These are phyloP conservation scores for Nakataea oryzae DNA, from an alignment of 2,329 filamentous ascomycete genomes.

Conservation along the genomic window DNA sequence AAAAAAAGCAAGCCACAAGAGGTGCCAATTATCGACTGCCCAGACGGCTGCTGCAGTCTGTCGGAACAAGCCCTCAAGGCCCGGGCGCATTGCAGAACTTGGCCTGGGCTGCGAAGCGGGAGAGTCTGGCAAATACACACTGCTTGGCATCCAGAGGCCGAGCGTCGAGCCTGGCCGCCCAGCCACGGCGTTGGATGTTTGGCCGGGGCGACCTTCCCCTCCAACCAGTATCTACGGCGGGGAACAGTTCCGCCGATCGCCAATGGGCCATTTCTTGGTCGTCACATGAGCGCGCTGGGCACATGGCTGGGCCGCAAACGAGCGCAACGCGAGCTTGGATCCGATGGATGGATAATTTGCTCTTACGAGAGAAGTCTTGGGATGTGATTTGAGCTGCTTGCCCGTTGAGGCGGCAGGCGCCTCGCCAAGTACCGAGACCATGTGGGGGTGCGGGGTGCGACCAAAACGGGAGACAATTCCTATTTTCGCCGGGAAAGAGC, in stretches of 20 bases:
- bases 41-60: not conserved
- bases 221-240: not conserved
- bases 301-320: not conserved
- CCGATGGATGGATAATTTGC: too few relatives aligned
- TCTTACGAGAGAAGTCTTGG: not conserved
- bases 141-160: too few relatives aligned
- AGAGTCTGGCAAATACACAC: not conserved
- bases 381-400: not conserved
- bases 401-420: too few relatives aligned
- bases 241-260: not conserved
- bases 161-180: not conserved
- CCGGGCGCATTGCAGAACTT: not conserved
- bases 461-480: not conserved
- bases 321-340: too few relatives aligned
- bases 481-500: not conserved
- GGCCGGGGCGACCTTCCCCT: not conserved
- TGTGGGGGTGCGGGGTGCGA: not conserved
- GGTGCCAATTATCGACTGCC: too few relatives aligned
- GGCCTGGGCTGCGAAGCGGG: too few relatives aligned
- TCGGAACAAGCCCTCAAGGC: not conserved
- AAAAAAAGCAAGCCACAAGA: not conserved
- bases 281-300: not conserved
- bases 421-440: not conserved
- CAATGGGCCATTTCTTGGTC: not conserved
- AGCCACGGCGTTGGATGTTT: not conserved